Conservation (phyloP, 202 grass and related monocot species). For the Dendrocalamus latiflorus region DNA sequence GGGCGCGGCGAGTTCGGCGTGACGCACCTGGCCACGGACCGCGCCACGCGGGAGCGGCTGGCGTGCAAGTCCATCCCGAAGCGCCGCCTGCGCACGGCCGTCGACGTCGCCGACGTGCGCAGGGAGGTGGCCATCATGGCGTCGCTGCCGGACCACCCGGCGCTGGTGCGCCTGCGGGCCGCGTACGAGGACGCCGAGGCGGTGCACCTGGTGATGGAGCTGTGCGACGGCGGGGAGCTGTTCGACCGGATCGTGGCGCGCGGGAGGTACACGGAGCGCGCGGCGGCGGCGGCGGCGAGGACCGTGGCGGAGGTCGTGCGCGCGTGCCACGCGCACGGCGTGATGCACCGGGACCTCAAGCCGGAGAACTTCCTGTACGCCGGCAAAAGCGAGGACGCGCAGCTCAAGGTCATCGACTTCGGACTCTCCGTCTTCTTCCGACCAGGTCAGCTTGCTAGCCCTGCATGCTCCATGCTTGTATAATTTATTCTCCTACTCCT, state of each 20-base stretch:
- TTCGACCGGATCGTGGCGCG: conserved; percentile 84
- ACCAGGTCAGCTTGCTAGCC: conserved; percentile 36
- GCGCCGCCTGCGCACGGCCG: conserved; percentile 47
- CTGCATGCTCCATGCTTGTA: background rate
- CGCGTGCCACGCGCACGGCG: conserved; percentile 56
- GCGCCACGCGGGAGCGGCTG: conserved; percentile 42
- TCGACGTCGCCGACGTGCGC: conserved; percentile 72
- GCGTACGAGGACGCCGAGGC: conserved; percentile 79
- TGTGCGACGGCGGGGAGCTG: conserved; percentile 90
- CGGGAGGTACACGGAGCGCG: conserved; percentile 85
- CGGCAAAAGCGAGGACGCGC: conserved; percentile 46
- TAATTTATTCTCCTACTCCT: background rate
- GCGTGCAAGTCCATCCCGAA: conserved; percentile 92
- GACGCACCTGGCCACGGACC: conserved; percentile 56
- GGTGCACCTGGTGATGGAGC: conserved; percentile 96
- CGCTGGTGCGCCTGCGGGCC: conserved; percentile 56
- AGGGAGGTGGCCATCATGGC: conserved; percentile 81
- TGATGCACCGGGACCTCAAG: conserved; percentile 81
- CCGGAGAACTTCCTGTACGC: conserved; percentile 75
- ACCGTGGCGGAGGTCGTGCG: conserved; percentile 70
- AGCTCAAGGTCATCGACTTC: conserved; percentile 84
- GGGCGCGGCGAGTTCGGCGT: conserved; percentile 76
- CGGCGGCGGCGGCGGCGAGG: conserved; percentile 39
- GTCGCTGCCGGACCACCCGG: conserved; percentile 65
- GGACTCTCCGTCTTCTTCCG: conserved; percentile 83